A percentile compares a stretch with the other conserved stretches of the same genome.
phyloP scores from a whole-genome alignment of 176 grass and related monocot species.

The Dactylis glomerata region DNA sequence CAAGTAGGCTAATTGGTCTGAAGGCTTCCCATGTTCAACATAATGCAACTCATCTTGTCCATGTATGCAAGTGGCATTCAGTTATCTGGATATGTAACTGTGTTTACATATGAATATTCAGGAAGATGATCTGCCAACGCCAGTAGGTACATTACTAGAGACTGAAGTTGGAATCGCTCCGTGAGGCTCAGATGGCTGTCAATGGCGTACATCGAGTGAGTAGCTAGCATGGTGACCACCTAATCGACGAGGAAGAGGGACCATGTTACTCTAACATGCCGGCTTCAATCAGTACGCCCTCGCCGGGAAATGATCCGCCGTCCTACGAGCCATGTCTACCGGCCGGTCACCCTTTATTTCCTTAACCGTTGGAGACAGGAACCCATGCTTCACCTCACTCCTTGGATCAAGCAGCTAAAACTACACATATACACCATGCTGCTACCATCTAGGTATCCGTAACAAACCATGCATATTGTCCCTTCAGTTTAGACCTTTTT shows the following conservation, averaged over 20 bases:
- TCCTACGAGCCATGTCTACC: conserved; percentile 13
- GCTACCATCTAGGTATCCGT: background rate
- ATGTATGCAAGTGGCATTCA: background rate
- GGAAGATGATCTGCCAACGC: background rate
- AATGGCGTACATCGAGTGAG: background rate
- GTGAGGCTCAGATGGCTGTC: background rate
- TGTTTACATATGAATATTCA: background rate
- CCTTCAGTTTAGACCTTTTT: background rate
- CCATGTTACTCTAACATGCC: conserved; percentile 51
- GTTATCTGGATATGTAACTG: background rate
- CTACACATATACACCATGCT: background rate
- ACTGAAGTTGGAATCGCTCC: background rate
- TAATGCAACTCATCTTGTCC: background rate
- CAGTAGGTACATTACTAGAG: background rate
- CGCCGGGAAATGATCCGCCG: conserved; percentile 12
- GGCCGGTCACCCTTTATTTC: background rate
- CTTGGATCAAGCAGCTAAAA: background rate
- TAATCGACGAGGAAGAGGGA: conserved; percentile 2
- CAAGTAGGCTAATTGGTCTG: background rate
- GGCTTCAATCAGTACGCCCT: conserved; percentile 15
- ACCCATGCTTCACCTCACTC: background rate
- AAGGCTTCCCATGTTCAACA: background rate
- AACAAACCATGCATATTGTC: too few species aligned
- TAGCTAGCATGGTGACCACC: background rate
- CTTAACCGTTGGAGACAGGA: background rate